Conservation (phyloP, 2,329 filamentous ascomycete species). For the Exserohilum rostratum region DNA sequence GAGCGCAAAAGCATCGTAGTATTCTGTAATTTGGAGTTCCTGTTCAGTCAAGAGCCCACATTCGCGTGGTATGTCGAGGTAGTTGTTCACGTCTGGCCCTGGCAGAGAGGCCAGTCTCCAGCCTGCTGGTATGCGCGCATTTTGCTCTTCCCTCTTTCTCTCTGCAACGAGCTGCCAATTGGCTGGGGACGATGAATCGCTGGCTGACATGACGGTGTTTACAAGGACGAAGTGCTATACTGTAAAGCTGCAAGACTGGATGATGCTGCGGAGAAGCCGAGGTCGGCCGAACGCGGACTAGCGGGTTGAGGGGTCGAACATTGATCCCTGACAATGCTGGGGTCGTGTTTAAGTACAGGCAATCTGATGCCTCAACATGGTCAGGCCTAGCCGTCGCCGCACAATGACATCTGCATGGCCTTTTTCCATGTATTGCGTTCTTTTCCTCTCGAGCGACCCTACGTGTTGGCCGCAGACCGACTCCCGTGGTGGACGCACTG, state of each 20-base stretch:
- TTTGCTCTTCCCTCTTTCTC: slow-evolving; percentile 53
- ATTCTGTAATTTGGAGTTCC: slow-evolving; percentile 63
- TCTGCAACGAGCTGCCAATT: slow-evolving; percentile 51
- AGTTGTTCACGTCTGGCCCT: slow-evolving; percentile 29
- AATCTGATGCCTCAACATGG: not conserved
- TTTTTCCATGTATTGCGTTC: too few species aligned
- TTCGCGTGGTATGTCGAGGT: slow-evolving; percentile 57
- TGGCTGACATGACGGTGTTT: slow-evolving; percentile 22
- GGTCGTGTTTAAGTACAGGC: too few species aligned
- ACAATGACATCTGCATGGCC: not conserved
- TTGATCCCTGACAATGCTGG: too few species aligned
- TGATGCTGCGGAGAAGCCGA: slow-evolving; percentile 15
- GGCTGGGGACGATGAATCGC: slow-evolving; percentile 10
- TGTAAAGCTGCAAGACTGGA: slow-evolving; percentile 5
- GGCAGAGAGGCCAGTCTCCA: slow-evolving; percentile 49
- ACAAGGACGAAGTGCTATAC: not conserved
- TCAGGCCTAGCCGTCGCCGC: not conserved
- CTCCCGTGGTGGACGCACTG: too few species aligned
- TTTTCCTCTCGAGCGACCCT: too few species aligned
- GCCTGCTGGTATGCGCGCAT: slow-evolving; percentile 50
- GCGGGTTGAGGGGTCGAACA: slow-evolving; percentile 23
- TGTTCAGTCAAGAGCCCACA: slow-evolving; percentile 58
- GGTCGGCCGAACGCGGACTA: slow-evolving; percentile 18
- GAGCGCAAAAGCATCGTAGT: slow-evolving; percentile 55
- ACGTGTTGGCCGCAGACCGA: too few species aligned